These are phyloP conservation scores for Plasmodium cynomolgi DNA, from an alignment of 169 alveolate genomes.

Conservation along the genomic window DNA sequence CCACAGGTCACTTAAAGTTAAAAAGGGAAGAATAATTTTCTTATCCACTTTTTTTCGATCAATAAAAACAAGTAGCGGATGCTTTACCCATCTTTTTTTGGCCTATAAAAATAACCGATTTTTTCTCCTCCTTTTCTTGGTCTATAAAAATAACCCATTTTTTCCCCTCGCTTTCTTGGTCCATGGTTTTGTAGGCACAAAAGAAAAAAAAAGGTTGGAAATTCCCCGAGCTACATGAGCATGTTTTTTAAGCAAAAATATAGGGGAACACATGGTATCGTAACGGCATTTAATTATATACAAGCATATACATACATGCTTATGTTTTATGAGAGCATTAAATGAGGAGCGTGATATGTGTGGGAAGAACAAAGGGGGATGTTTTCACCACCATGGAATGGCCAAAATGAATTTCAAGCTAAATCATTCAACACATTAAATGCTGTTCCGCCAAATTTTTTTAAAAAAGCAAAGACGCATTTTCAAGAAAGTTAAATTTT, in stretches of 20 bases:
- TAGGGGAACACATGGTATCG: not conserved
- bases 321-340: not conserved
- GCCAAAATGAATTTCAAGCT: not conserved
- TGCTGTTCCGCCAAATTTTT: not conserved
- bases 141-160: not conserved
- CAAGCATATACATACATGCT: not conserved
- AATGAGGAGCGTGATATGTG: not conserved
- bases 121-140: not conserved
- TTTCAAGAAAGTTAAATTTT: not conserved
- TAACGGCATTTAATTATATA: not conserved
- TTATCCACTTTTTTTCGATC: not conserved
- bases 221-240: not conserved
- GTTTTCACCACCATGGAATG: not conserved
- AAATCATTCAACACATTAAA: not conserved
- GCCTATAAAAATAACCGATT: too few species aligned
- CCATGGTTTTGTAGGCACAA: not conserved
- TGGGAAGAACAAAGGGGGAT: not conserved
- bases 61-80: not conserved
- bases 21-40: not conserved
- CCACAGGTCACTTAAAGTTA: not conserved
- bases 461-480: not conserved
- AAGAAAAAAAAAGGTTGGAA: not conserved
- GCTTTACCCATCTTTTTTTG: not conserved
- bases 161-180: not conserved
- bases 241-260: too few species aligned